Percentiles rank a stretch among this genome's conserved stretches.
Conservation (phyloP, 2,329 filamentous ascomycete species). For the Penicillium fuscoglaucum region DNA sequence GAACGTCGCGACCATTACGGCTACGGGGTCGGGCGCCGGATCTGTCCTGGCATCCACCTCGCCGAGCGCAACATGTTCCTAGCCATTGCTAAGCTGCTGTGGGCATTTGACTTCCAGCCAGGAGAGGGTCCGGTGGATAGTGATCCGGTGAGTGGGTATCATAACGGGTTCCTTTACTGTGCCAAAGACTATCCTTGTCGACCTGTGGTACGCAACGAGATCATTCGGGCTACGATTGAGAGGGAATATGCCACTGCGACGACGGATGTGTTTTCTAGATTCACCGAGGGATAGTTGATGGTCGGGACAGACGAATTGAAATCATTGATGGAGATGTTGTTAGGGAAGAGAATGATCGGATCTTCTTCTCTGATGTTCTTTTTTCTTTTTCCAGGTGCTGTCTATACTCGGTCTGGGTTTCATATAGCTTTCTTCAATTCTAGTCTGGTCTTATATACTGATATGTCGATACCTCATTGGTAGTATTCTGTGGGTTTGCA, state of each 20-base stretch:
- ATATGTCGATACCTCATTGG: no score
- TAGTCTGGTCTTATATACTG: no score
- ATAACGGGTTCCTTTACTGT: slow-evolving; percentile 1
- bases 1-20: slow-evolving; percentile 2
- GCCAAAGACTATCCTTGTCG: slow-evolving; percentile 1
- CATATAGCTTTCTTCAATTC: background rate
- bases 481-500: no score
- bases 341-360: background rate
- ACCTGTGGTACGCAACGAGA: background rate
- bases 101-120: background rate
- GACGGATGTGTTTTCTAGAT: background rate
- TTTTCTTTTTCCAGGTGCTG: background rate
- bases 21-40: background rate
- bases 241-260: background rate
- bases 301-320: background rate
- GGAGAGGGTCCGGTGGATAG: background rate
- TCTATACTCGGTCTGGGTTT: background rate
- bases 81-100: background rate
- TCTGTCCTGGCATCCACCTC: slow-evolving; percentile 5
- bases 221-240: background rate
- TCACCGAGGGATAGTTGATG: background rate
- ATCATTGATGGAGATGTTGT: background rate
- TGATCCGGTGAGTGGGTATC: background rate
- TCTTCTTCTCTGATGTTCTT: background rate
- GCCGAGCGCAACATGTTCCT: slow-evolving; percentile 3